Base-by-base conservation (phyloP, 2,329 filamentous ascomycete species). In the Fusarium sp. region DNA sequence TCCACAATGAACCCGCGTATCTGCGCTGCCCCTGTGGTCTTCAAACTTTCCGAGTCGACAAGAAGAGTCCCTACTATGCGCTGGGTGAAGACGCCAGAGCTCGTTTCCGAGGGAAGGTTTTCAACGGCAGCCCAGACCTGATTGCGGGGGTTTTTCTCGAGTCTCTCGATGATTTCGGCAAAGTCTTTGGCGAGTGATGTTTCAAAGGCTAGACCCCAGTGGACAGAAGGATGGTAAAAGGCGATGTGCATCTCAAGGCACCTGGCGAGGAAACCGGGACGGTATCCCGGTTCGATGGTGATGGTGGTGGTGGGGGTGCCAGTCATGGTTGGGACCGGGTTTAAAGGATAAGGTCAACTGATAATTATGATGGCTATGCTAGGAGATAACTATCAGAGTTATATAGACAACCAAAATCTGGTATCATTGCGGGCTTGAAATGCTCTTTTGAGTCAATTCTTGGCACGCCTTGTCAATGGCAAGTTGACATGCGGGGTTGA, bases 211-310 rank as follows among this genome's bases (percentile, higher is more conserved):
- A 63, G 55, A 0, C 71, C 71, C 71, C 71, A 74, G 2, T 69
- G 55, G 1, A 74, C 67, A 1, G 27, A 42, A 1, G 71, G 71
- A 10, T 74, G 68, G 4, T 74, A 74, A 12, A 62, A 62, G 20
- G 62, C 11, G 11, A 74, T 72, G 40, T 72, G 71, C 71, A 74
- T 74, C 10, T 74, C 71, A 1, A 74, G 64, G 4, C 64, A 69
- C 16, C 71, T 46, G 2, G 71, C 71, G 1, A 74, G 36, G 7
- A 74, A 66, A 5, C 71, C 71, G 7, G 71, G 71, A 1, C 68
- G 71, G 6, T 74, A 74, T 11, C 71, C 71, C 17, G 64, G 20
- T 35, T 74, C 55, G 0, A 74, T 67, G 3, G 6, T 60, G 24
- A 74, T 59, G 31, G 2, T 17, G 8, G 29, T 59, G 31, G 2